phyloP scores from a whole-genome alignment of 75 land plant species.

The Adiantum capillusveneris region DNA sequence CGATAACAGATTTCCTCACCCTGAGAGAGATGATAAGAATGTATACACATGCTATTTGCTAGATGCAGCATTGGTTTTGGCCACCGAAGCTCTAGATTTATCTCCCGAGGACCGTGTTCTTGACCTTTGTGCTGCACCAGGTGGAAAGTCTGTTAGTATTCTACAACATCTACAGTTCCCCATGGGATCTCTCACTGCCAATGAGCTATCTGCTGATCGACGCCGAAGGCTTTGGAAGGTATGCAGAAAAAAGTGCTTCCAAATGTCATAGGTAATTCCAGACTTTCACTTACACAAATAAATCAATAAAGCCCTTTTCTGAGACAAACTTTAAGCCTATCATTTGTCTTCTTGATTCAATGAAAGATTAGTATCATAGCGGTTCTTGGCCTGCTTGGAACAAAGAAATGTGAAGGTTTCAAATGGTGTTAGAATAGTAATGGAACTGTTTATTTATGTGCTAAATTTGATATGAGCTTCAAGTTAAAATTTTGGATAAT shows the following conservation, averaged over 20 bases:
- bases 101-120: not conserved
- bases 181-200: constrained; percentile 4
- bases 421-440: too few relatives aligned
- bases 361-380: too few relatives aligned
- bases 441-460: too few relatives aligned
- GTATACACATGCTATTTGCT: not conserved
- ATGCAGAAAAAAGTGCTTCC: not conserved
- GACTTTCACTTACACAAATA: too few relatives aligned
- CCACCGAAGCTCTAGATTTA: constrained; percentile 2
- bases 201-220: not conserved
- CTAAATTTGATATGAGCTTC: too few relatives aligned
- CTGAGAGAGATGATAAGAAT: constrained; percentile 9
- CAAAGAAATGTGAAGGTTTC: too few relatives aligned
- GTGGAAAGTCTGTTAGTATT: constrained; percentile 5
- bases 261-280: too few relatives aligned
- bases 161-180: constrained; percentile 2
- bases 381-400: too few relatives aligned
- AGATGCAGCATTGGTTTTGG: constrained; percentile 7
- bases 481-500: too few relatives aligned
- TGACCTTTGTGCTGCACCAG: constrained; percentile 13
- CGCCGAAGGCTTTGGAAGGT: constrained; percentile 8
- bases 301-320: too few relatives aligned
- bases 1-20: constrained; percentile 5
- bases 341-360: too few relatives aligned
- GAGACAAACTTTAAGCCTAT: too few relatives aligned